Base-by-base conservation (phyloP, 129 eudicot species). In the Kitagawia praeruptora region DNA sequence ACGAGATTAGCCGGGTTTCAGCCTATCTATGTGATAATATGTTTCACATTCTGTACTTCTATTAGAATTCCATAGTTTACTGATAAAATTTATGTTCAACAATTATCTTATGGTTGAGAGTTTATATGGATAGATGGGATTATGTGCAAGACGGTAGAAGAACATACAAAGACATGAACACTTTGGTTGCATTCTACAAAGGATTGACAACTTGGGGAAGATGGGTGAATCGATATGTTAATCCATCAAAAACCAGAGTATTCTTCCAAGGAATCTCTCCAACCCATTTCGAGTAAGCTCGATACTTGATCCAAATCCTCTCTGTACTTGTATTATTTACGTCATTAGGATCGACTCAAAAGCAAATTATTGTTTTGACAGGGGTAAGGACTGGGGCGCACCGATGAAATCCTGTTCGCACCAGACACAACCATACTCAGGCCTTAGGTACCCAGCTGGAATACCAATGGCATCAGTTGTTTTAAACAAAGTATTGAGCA, bases 371-470 rank as follows among this genome's bases (percentile, higher is more conserved):
- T 61, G 69, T 25, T 61, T 61, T 37, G 58, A 51, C 80, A 93
- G 98, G 87, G 98, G 96, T 6, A 91, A 74, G 56, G 98, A 93
- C 0, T 94, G 98, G 97, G 86, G 84, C 7, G 87, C 84, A 66
- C 96, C 97, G 14, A 48, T 81, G 23, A 92, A 90, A 44, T 78
- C 96, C 47, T 94, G 98, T 67, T 81, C 84, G 38, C 75, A 88
- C 8, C 89, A 94, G 76, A 86, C 91, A 72, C 86, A 84, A 70
- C 97, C 96, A 49, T 88, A 81, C 61, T 87, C 84, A 15, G 93
- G 96, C 1, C 28, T 71, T 19, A 82, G 61, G 45, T 94, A 94
- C 74, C 97, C 97, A n/a, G 97, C 85, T 6, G 93, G 96, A 25
- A 85, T 85, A 45, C 96, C 96, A 2, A 16, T 80, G 83, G 89